Evolutionary conservation across 1,139 yeast species (phyloP).

Genomic region (Geotrichum candidum): DNA sequence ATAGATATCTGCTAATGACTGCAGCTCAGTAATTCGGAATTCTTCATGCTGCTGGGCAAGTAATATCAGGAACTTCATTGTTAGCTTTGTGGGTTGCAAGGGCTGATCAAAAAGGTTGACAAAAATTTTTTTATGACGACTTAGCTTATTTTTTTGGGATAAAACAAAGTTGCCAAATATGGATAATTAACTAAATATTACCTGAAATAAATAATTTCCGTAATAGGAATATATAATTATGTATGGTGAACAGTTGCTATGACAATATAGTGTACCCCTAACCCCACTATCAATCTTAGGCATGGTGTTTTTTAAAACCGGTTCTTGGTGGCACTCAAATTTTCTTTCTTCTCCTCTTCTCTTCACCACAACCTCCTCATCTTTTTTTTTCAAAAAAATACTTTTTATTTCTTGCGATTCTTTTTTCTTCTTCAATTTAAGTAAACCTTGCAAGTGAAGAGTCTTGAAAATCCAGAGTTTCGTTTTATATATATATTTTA

Average conservation of each 20-base stretch:
- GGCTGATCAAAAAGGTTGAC: neutral
- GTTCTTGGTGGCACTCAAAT: neutral
- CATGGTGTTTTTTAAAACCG: neutral
- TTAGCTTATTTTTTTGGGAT: neutral
- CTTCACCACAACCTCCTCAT: neutral
- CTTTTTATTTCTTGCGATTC: neutral
- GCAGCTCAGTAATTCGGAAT: conserved; percentile 77
- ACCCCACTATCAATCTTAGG: neutral
- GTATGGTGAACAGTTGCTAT: conserved; percentile 2
- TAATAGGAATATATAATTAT: neutral
- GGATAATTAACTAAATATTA: too few species aligned
- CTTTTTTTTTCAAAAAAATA: neutral
- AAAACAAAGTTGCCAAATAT: neutral
- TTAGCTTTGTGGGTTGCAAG: neutral
- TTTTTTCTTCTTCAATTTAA: neutral
- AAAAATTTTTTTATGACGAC: neutral
- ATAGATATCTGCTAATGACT: conserved; percentile 68
- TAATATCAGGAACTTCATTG: conserved; percentile 57
- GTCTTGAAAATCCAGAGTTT: neutral
- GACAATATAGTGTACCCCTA: neutral
- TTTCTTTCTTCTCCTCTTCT: neutral
- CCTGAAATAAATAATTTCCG: too few species aligned
- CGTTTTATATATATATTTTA: neutral
- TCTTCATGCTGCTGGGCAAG: conserved; percentile 79
- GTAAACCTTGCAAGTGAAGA: neutral